A percentile compares a stretch with the other conserved stretches of the same genome.
Evolutionary conservation across 1,139 yeast genomes (phyloP).

Genomic region (Suzukiozyma palmioleophila): DNA sequence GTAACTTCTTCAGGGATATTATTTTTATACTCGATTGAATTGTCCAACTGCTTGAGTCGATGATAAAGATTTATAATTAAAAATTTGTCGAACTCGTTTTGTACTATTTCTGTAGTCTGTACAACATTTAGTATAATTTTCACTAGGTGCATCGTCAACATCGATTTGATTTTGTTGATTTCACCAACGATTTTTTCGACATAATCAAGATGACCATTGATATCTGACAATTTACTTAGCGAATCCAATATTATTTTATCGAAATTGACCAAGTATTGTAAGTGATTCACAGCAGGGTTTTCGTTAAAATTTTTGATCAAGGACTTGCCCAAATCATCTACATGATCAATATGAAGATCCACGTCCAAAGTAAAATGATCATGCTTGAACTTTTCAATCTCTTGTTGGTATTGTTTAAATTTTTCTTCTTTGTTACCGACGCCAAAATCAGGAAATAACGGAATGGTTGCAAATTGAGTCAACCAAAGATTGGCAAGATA

Average conservation of each 20-base stretch:
- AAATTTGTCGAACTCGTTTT: conserved; percentile 22
- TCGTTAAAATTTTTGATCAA: conserved; percentile 20
- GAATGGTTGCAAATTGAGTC: conserved; percentile 14
- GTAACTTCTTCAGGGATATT: conserved; percentile 15
- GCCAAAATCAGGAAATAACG: conserved; percentile 17
- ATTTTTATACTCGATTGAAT: not conserved
- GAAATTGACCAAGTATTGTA: conserved; percentile 27
- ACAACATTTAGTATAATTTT: conserved; percentile 15
- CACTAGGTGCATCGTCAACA: conserved; percentile 15
- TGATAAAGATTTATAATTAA: conserved; percentile 19
- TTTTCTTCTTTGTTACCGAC: conserved; percentile 11
- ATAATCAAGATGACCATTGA: conserved; percentile 4
- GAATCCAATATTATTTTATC: conserved; percentile 20
- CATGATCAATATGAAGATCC: conserved; percentile 3
- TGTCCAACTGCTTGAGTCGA: conserved; percentile 9
- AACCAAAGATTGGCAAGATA: conserved; percentile 12
- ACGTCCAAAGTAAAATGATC: conserved; percentile 5
- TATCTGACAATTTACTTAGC: conserved; percentile 8
- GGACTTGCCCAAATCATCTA: conserved; percentile 8
- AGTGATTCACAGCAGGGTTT: conserved; percentile 14
- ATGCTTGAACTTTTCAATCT: conserved; percentile 17
- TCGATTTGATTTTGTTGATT: conserved; percentile 12
- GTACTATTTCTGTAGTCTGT: conserved; percentile 4
- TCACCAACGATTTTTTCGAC: conserved; percentile 5
- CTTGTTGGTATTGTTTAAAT: conserved; percentile 14